Base-by-base conservation (phyloP, 306 rosid genomes). In the Vigna reflexopilosa region DNA sequence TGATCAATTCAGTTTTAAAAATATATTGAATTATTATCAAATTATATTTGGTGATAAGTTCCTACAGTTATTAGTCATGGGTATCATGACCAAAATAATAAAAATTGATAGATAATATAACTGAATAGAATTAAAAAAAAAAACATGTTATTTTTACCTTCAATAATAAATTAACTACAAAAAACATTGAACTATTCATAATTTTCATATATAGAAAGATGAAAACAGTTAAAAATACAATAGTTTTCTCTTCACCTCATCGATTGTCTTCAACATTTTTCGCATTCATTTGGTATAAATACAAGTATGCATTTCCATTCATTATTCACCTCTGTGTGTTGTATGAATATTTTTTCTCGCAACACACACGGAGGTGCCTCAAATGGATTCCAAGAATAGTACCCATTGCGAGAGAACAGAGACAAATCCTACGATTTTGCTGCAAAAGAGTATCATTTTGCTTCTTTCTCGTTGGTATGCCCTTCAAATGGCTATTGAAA, bases 401-500 rank as follows among this genome's bases (percentile, higher is more conserved):
- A 72, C 54, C 13, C 54, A 49, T 2, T n/a, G 20, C 17, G 20
- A 26, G 4, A 14, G 45, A 61, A 19, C 22, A 14, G 78, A 83
- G 67, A 56, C 79, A 47, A 12, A 76, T 38, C 34, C 84, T 10
- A 38, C 1, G 19, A 76, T 83, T 66, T 4, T 34, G 9, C 38
- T 83, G 17, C 76, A 36, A 47, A 82, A 80, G 22, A 77, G 42
- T 47, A 82, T 92, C 47, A 56, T 87, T 14, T 63, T 66, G 73
- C 85, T 92, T 85, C 87, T 92, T 64, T 88, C 97, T 8, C 81
- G 57, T 7, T 92, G 97, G 96, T 69, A 82, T 50, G 96, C 91
- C 52, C 96, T 90, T 72, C 93, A 92, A 84, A 77, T 90, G 91
- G 97, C 96, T 19, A 66, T 92, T 54, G 70, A 85, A 22, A 88